Conservation (phyloP, 495 filamentous ascomycete species). For the Durotheca rogersii region DNA sequence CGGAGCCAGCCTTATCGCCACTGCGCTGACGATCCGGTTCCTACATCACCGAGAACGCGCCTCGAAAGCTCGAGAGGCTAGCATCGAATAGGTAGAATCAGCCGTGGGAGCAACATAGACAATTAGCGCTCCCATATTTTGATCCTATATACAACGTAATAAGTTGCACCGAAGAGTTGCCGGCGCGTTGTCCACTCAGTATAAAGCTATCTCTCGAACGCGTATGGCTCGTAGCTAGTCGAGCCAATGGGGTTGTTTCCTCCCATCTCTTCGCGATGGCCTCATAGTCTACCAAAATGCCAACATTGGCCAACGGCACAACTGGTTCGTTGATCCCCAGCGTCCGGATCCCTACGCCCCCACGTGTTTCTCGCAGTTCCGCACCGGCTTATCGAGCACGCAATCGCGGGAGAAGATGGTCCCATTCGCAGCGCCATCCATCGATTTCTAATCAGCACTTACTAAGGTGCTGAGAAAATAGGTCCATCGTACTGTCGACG, state of each 20-base stretch:
- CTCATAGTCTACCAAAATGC: no score
- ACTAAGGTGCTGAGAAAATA: conserved; percentile 1
- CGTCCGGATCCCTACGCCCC: not conserved
- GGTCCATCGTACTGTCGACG: not conserved
- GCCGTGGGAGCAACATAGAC: conserved; percentile 1
- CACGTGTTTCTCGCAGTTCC: not conserved
- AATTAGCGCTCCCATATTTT: not conserved
- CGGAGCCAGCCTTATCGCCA: conserved; percentile 38
- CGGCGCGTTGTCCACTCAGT: no score
- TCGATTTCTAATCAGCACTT: conserved; percentile 23
- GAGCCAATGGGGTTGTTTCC: no score
- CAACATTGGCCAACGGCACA: no score
- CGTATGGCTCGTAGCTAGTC: no score
- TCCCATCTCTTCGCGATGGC: no score
- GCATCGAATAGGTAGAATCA: conserved; percentile 8
- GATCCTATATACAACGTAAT: not conserved
- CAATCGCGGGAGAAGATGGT: conserved; percentile 15
- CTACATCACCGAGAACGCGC: conserved; percentile 46
- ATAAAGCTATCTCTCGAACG: no score
- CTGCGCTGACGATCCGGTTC: conserved; percentile 38
- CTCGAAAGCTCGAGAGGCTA: conserved; percentile 16
- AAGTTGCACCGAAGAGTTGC: no score
- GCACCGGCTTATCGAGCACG: conserved; percentile 12
- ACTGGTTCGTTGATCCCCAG: no score
- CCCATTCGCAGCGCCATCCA: conserved; percentile 5